These are phyloP conservation scores for Cyclotella choctawhatcheeana DNA, from an alignment of 108 stramenopile genomes.

Conservation along the genomic window DNA sequence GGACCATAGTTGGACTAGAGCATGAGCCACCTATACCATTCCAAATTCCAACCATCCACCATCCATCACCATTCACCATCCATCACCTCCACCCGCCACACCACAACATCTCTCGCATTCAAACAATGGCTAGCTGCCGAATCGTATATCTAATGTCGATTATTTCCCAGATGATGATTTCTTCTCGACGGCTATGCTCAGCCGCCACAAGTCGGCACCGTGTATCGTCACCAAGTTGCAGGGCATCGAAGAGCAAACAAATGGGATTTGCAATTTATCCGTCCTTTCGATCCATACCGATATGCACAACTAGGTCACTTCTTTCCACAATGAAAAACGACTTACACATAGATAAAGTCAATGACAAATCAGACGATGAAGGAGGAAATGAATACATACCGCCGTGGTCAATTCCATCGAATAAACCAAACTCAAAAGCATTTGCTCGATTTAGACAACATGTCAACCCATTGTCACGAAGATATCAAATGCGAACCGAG, in stretches of 20 bases:
- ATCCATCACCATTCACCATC: no score
- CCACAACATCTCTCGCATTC: no score
- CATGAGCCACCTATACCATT: no score
- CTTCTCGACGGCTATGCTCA: background rate
- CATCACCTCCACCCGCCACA: no score
- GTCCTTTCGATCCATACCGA: background rate
- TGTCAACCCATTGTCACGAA: constrained; percentile 82
- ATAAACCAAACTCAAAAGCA: constrained; percentile 30
- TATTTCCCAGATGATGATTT: background rate
- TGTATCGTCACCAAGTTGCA: background rate
- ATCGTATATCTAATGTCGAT: background rate
- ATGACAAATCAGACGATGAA: background rate
- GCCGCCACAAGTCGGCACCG: background rate
- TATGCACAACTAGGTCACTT: background rate
- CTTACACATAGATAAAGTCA: background rate
- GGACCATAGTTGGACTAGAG: no score
- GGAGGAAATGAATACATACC: constrained; percentile 34
- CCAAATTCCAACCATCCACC: no score
- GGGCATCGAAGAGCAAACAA: background rate
- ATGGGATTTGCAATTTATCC: background rate
- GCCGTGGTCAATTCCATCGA: constrained; percentile 36
- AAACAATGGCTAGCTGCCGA: background rate
- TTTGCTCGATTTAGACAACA: constrained; percentile 83
- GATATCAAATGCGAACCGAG: constrained; percentile 67
- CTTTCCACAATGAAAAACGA: background rate